A percentile compares a stretch with the other conserved stretches of the same genome.
These are phyloP conservation scores for Ascobolus immersus DNA, from an alignment of 495 filamentous ascomycete species.

Conservation along the genomic window DNA sequence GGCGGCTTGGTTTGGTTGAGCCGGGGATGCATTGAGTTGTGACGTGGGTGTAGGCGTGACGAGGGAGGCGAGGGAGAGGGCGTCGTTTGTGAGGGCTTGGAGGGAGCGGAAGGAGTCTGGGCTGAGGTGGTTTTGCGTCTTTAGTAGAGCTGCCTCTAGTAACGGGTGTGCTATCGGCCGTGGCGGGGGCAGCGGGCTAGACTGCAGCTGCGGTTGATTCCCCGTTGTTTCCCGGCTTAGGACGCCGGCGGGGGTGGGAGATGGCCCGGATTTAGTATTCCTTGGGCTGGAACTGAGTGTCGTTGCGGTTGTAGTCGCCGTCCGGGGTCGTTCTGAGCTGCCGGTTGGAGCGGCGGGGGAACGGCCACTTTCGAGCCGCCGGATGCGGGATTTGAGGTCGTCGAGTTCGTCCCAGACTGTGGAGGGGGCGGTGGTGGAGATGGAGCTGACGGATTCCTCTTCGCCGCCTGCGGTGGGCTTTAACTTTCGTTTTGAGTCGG, in stretches of 20 bases:
- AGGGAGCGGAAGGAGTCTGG: slow-evolving; percentile 55
- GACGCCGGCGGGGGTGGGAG: slow-evolving; percentile 22
- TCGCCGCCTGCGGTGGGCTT: no score
- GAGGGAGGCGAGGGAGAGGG: slow-evolving; percentile 33
- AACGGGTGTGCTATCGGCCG: slow-evolving; percentile 40
- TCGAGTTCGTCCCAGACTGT: slow-evolving; percentile 97
- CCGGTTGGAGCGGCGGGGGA: slow-evolving; percentile 30
- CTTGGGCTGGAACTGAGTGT: slow-evolving; percentile 70
- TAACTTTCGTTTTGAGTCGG: no score
- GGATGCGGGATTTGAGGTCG: slow-evolving; percentile 80
- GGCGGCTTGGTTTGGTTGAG: slow-evolving; percentile 21
- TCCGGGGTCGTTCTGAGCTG: slow-evolving; percentile 57
- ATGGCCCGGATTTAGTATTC: slow-evolving; percentile 26
- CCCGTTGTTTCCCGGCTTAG: no score
- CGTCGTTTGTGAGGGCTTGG: slow-evolving; percentile 60
- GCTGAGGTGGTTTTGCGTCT: slow-evolving; percentile 39
- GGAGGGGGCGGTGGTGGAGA: slow-evolving; percentile 66
- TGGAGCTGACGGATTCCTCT: slow-evolving; percentile 53
- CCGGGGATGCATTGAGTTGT: no score
- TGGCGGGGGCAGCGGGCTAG: slow-evolving; percentile 21
- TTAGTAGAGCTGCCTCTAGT: slow-evolving; percentile 52
- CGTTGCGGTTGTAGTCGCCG: slow-evolving; percentile 80
- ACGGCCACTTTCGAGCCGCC: slow-evolving; percentile 73
- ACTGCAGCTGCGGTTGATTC: no score
- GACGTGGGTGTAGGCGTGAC: no score